phyloP scores from a whole-genome alignment of 2,329 filamentous ascomycete species.

The Aspergillus sp. region DNA sequence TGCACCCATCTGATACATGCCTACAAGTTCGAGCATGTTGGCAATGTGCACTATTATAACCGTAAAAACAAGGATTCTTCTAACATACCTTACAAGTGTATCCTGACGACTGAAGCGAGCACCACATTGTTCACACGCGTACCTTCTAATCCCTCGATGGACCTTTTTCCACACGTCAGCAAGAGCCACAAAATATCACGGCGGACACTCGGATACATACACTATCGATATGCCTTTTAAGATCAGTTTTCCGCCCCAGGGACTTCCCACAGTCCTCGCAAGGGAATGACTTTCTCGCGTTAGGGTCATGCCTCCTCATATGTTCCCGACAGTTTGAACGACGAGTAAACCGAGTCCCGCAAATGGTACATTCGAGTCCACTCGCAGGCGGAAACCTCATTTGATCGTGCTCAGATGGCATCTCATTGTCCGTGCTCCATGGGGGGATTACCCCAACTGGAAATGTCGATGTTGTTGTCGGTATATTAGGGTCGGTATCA shows the following conservation, averaged over 20 bases:
- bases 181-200: neutral
- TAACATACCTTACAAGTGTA: conserved; percentile 70
- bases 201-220: conserved; percentile 39
- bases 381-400: conserved; percentile 42
- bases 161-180: conserved; percentile 59
- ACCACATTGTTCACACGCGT: conserved; percentile 69
- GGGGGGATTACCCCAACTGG: conserved; percentile 12
- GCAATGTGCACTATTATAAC: neutral
- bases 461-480: neutral
- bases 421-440: conserved; percentile 8
- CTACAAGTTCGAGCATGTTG: conserved; percentile 7
- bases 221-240: conserved; percentile 57
- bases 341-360: conserved; percentile 76
- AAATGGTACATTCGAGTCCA: conserved; percentile 73
- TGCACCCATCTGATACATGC: conserved; percentile 20
- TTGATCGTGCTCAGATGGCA: conserved; percentile 6
- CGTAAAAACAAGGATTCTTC: neutral
- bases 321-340: conserved; percentile 87
- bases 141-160: conserved; percentile 70
- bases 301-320: conserved; percentile 77
- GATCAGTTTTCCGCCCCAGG: conserved; percentile 81
- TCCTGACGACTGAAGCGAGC: conserved; percentile 76
- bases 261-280: conserved; percentile 71
- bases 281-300: conserved; percentile 67
- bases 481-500: neutral